phyloP scores from a whole-genome alignment of 495 filamentous ascomycete species.

The Penicillium paradoxum region DNA sequence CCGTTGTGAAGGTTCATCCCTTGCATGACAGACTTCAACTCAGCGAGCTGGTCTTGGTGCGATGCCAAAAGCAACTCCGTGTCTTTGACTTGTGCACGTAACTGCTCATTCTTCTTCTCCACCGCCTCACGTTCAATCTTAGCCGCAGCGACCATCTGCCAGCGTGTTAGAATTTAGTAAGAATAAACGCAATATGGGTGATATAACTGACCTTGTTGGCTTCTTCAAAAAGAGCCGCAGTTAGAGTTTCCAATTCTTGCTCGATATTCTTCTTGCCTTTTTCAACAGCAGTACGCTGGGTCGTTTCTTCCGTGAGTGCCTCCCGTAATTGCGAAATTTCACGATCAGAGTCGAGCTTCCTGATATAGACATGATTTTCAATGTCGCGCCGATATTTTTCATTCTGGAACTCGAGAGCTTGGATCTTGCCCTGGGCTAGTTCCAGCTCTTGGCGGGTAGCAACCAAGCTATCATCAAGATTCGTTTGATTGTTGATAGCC shows the following conservation, averaged over 20 bases:
- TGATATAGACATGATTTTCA: constrained; percentile 64
- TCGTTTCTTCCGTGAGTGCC: constrained; percentile 59
- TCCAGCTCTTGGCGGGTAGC: constrained; percentile 81
- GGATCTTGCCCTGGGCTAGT: constrained; percentile 60
- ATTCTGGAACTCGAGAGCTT: constrained; percentile 61
- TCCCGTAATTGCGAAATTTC: constrained; percentile 65
- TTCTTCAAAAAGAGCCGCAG: constrained; percentile 88
- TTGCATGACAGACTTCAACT: constrained; percentile 90
- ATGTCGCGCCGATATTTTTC: constrained; percentile 69
- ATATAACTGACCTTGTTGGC: constrained; percentile 66
- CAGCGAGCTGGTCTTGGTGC: constrained; percentile 87
- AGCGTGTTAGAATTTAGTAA: constrained; percentile 25
- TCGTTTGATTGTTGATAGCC: constrained; percentile 96
- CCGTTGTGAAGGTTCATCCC: constrained; percentile 72
- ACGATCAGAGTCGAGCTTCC: constrained; percentile 60
- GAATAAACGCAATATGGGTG: not conserved
- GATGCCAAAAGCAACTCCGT: constrained; percentile 80
- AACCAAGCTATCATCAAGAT: constrained; percentile 80
- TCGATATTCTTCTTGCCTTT: constrained; percentile 71
- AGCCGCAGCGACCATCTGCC: constrained; percentile 81
- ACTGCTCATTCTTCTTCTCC: constrained; percentile 73
- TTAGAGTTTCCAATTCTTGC: constrained; percentile 81
- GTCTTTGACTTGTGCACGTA: constrained; percentile 72
- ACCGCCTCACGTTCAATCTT: constrained; percentile 69
- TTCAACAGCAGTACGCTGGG: constrained; percentile 54